Evolutionary conservation across 140 eudicot species (phyloP).

Genomic region (Flaveria floridana): DNA sequence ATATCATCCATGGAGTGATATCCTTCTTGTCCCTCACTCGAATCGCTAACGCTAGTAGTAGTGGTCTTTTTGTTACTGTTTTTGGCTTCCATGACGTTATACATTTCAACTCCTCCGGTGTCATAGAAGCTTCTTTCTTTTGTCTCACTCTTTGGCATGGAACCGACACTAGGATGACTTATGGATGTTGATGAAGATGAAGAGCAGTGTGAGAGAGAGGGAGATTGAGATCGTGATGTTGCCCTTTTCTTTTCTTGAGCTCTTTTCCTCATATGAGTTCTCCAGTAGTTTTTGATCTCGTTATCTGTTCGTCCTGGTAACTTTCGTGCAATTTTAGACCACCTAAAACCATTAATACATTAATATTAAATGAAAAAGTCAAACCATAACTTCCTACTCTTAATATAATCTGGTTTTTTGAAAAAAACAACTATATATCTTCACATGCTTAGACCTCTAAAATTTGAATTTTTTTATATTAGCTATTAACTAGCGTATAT

Average conservation of each 20-base stretch:
- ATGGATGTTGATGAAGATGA: slow-evolving; percentile 44
- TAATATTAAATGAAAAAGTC: not conserved
- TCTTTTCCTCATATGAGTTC: slow-evolving; percentile 56
- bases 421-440: too few species aligned
- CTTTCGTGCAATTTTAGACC: slow-evolving; percentile 62
- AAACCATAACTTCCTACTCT: not conserved
- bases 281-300: slow-evolving; percentile 64
- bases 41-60: slow-evolving; percentile 15
- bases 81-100: slow-evolving; percentile 14
- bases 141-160: slow-evolving; percentile 34
- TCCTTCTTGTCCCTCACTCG: slow-evolving; percentile 32
- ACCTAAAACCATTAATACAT: slow-evolving; percentile 33
- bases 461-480: not conserved
- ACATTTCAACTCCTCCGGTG: slow-evolving; percentile 43
- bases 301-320: slow-evolving; percentile 65
- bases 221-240: slow-evolving; percentile 26
- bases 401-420: not conserved
- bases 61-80: slow-evolving; percentile 4
- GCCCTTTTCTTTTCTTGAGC: slow-evolving; percentile 56
- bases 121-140: slow-evolving; percentile 46
- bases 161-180: slow-evolving; percentile 24
- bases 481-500: not conserved
- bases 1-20: slow-evolving; percentile 57
- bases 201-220: slow-evolving; percentile 34
- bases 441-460: too few species aligned